A percentile compares a stretch with the other conserved stretches of the same genome.
Evolutionary conservation across 805 yeast genomes (phyloP).

Genomic region (Isabelozyma pseudorhagii): DNA sequence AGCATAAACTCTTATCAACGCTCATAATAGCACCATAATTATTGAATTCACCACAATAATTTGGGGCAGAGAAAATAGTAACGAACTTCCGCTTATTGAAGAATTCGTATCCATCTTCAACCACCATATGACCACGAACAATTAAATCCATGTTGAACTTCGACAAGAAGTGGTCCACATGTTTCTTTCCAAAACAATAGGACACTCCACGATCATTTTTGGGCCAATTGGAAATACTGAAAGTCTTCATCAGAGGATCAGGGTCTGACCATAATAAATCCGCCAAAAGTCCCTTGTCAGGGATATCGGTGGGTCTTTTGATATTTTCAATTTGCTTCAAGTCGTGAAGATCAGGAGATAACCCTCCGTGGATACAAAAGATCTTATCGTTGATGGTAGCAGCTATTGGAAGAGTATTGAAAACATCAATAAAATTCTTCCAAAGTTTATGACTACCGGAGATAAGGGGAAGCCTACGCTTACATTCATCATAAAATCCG

Average conservation of each 20-base stretch:
- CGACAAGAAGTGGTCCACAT: constrained; percentile 66
- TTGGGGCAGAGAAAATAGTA: constrained; percentile 80
- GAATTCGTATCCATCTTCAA: constrained; percentile 84
- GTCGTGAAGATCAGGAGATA: constrained; percentile 66
- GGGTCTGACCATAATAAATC: constrained; percentile 87
- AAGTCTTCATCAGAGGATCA: constrained; percentile 39
- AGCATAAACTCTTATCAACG: constrained; percentile 63
- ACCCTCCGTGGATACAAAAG: constrained; percentile 66
- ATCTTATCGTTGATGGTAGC: constrained; percentile 58
- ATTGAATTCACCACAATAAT: constrained; percentile 78
- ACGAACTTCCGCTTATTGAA: constrained; percentile 71
- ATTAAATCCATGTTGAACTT: constrained; percentile 71
- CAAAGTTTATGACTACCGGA: constrained; percentile 37
- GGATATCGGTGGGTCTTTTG: constrained; percentile 79
- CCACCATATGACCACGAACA: constrained; percentile 87
- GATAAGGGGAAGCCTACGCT: constrained; percentile 40
- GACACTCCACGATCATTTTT: constrained; percentile 84
- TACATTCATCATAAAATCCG: constrained; percentile 62
- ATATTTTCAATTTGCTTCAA: constrained; percentile 69
- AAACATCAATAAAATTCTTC: constrained; percentile 53
- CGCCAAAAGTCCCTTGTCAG: constrained; percentile 73
- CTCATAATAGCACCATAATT: constrained; percentile 81
- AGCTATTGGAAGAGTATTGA: constrained; percentile 59
- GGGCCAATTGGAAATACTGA: constrained; percentile 56
- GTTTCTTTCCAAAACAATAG: constrained; percentile 69